phyloP scores from a whole-genome alignment of 495 filamentous ascomycete species.

The Tuber indicum region DNA sequence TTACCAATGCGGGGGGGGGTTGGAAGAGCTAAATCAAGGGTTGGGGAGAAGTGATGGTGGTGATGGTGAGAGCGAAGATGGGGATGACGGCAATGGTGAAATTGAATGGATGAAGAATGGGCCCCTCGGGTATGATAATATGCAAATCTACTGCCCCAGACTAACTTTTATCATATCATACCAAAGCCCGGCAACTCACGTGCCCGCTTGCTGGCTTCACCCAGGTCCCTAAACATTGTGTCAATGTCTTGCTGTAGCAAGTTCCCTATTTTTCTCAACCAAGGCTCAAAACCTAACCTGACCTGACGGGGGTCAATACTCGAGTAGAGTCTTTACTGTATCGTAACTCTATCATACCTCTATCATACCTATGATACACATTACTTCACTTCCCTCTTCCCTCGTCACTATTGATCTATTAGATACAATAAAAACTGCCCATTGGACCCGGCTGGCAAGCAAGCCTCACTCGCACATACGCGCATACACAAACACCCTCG shows the following conservation, averaged over 20 bases:
- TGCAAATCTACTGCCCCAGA: background rate
- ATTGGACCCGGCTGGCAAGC: background rate
- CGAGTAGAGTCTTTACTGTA: background rate
- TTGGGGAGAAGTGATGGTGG: background rate
- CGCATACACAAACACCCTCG: background rate
- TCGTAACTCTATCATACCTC: too few relatives aligned
- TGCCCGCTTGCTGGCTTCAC: background rate
- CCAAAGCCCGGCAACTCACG: background rate
- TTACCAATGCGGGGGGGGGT: background rate
- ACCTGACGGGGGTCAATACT: background rate
- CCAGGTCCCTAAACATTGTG: background rate
- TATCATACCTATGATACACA: background rate
- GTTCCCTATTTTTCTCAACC: background rate
- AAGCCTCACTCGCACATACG: background rate
- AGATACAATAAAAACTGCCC: background rate
- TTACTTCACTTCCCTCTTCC: background rate
- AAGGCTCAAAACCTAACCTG: background rate
- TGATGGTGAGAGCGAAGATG: background rate
- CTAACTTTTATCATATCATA: too few relatives aligned
- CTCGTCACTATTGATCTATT: background rate
- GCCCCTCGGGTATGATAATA: background rate
- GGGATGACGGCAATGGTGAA: background rate
- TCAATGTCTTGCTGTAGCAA: background rate
- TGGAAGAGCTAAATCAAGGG: background rate
- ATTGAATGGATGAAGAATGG: background rate